These are phyloP conservation scores for Plectosphaerella cucumerina DNA, from an alignment of 2,329 filamentous ascomycete genomes.

Conservation along the genomic window DNA sequence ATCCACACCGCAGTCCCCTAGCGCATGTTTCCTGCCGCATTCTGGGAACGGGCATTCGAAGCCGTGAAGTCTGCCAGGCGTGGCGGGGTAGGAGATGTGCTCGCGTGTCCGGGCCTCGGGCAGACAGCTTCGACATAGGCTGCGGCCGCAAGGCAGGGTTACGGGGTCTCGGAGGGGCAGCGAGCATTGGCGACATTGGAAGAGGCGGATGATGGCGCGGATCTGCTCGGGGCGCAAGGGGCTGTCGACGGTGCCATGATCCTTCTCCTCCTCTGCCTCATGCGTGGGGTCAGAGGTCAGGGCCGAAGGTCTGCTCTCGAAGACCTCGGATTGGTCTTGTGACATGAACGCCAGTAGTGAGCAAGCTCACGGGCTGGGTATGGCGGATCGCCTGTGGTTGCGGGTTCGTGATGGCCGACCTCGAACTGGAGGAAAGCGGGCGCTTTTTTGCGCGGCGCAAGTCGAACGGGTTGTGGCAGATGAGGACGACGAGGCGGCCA, in stretches of 20 bases:
- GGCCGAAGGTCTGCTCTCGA: constrained; percentile 14
- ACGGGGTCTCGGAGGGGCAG: constrained; percentile 63
- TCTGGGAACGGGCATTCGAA: constrained; percentile 69
- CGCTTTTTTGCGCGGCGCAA: background rate
- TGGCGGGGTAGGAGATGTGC: constrained; percentile 74
- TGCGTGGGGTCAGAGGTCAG: constrained; percentile 11
- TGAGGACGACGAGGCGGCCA: background rate
- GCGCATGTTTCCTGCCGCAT: constrained; percentile 68
- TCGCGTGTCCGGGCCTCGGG: constrained; percentile 60
- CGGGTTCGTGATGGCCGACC: background rate
- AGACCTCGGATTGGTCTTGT: constrained; percentile 13
- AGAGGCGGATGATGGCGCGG: constrained; percentile 63
- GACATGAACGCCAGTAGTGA: constrained; percentile 13
- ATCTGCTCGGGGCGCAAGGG: constrained; percentile 40
- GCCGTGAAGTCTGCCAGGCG: constrained; percentile 60
- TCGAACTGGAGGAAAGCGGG: too few relatives aligned
- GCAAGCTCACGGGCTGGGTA: too few relatives aligned
- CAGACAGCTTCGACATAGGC: constrained; percentile 71
- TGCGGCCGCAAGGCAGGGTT: constrained; percentile 77
- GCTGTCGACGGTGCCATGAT: constrained; percentile 10
- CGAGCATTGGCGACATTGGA: constrained; percentile 76
- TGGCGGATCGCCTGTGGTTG: background rate
- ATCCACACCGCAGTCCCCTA: constrained; percentile 73
- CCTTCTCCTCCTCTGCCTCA: constrained; percentile 13
- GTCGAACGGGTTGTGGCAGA: background rate